A percentile compares a stretch with the other conserved stretches of the same genome.
Conservation (phyloP, 148 eudicot species). For the Suaeda aralocaspica region DNA sequence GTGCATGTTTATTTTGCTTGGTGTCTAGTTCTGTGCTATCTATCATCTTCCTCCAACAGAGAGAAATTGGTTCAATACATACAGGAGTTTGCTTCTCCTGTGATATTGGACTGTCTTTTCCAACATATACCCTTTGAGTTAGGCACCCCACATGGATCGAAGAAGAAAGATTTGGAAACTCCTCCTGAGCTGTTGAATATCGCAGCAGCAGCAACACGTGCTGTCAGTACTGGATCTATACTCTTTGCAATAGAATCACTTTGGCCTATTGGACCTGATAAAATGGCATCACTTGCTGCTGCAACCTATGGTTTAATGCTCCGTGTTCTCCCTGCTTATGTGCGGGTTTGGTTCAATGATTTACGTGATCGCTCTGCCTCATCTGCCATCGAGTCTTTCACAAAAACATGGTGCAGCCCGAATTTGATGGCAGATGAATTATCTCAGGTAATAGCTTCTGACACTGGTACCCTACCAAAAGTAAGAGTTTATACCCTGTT, state of each 20-base stretch:
- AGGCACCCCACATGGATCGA: slow-evolving; percentile 37
- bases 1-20: slow-evolving; percentile 82
- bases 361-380: slow-evolving; percentile 79
- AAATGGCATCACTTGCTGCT: slow-evolving; percentile 74
- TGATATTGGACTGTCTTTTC: slow-evolving; percentile 78
- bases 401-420: slow-evolving; percentile 90
- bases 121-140: slow-evolving; percentile 86
- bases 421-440: slow-evolving; percentile 74
- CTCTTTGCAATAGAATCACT: slow-evolving; percentile 60
- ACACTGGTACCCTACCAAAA: background rate
- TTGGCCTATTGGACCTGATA: slow-evolving; percentile 77
- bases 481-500: background rate
- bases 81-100: slow-evolving; percentile 57
- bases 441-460: slow-evolving; percentile 58
- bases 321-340: slow-evolving; percentile 85
- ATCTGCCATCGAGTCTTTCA: slow-evolving; percentile 75
- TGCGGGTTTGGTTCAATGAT: slow-evolving; percentile 85
- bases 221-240: slow-evolving; percentile 65
- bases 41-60: slow-evolving; percentile 65
- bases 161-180: slow-evolving; percentile 58
- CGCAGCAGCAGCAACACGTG: slow-evolving; percentile 59
- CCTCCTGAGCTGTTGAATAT: slow-evolving; percentile 54
- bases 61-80: slow-evolving; percentile 81
- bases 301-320: slow-evolving; percentile 84
- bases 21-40: slow-evolving; percentile 67